Percentiles rank a stretch among this genome's conserved stretches.
Evolutionary conservation across 495 filamentous ascomycete genomes (phyloP).

Genomic region (Lepraria neglecta): DNA sequence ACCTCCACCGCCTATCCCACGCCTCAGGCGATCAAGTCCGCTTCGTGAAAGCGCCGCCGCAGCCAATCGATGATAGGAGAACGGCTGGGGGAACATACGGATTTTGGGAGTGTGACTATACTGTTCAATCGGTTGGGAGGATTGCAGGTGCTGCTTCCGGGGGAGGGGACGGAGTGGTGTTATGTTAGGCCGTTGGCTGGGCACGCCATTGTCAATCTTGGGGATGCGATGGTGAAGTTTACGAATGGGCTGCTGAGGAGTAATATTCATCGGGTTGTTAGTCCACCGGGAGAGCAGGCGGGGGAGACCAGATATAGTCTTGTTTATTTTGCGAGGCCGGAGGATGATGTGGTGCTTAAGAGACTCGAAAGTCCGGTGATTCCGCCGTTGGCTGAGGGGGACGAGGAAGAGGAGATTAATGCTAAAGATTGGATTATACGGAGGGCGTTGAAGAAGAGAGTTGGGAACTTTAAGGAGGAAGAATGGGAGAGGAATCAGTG

Average conservation of each 20-base stretch:
- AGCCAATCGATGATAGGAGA: constrained; percentile 37
- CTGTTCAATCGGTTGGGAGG: constrained; percentile 58
- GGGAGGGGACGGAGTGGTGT: constrained; percentile 38
- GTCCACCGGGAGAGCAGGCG: constrained; percentile 49
- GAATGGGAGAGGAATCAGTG: constrained; percentile 6
- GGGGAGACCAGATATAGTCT: constrained; percentile 46
- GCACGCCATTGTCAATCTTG: constrained; percentile 57
- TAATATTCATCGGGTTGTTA: constrained; percentile 58
- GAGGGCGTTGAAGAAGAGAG: constrained; percentile 9
- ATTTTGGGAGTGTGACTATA: constrained; percentile 51
- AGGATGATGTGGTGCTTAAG: constrained; percentile 49
- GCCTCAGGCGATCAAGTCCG: constrained; percentile 55
- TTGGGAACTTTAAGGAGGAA: constrained; percentile 5
- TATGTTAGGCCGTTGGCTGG: constrained; percentile 55
- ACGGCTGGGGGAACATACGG: constrained; percentile 47
- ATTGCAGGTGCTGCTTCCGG: constrained; percentile 49
- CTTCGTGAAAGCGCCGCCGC: constrained; percentile 45
- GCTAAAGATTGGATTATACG: neutral
- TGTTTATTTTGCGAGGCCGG: constrained; percentile 54
- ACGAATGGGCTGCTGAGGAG: constrained; percentile 53
- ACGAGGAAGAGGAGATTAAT: constrained; percentile 23
- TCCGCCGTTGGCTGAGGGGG: constrained; percentile 28
- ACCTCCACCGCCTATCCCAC: constrained; percentile 45
- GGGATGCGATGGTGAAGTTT: constrained; percentile 60
- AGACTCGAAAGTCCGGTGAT: constrained; percentile 34